Evolutionary conservation across 2,329 filamentous ascomycete genomes (phyloP).

Genomic region (Gaeumannomyces sp.): DNA sequence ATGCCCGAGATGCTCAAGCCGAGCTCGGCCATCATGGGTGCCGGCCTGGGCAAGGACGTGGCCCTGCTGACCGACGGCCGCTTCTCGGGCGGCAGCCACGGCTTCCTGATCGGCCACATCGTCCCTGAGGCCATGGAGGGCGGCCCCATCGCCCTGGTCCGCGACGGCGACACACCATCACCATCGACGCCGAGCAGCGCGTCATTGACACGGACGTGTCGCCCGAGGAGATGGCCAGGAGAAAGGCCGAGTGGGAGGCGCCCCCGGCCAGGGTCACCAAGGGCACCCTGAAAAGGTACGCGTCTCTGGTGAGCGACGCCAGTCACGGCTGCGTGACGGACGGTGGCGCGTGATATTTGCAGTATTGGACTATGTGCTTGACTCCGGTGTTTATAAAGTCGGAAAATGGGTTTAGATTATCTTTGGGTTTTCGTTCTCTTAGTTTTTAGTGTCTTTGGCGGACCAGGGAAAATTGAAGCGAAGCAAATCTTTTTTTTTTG

Average conservation of each 20-base stretch:
- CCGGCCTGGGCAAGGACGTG: slow-evolving; percentile 70
- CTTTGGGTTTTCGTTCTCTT: not conserved
- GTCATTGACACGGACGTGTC: slow-evolving; percentile 62
- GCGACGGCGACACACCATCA: slow-evolving; percentile 74
- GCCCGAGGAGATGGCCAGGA: slow-evolving; percentile 55
- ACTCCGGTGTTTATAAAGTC: not conserved
- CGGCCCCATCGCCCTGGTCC: slow-evolving; percentile 76
- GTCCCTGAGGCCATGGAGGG: slow-evolving; percentile 83
- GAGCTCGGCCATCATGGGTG: slow-evolving; percentile 88
- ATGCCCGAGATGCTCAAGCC: slow-evolving; percentile 96
- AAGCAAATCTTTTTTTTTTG: slow-evolving; percentile 1
- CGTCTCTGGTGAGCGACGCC: slow-evolving; percentile 50
- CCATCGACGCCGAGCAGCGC: slow-evolving; percentile 73
- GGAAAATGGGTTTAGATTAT: not conserved
- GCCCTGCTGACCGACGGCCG: slow-evolving; percentile 69
- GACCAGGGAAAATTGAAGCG: not conserved
- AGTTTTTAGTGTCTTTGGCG: not conserved
- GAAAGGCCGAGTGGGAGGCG: slow-evolving; percentile 55
- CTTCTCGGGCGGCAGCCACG: slow-evolving; percentile 77
- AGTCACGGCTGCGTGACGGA: slow-evolving; percentile 56
- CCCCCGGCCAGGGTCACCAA: slow-evolving; percentile 53
- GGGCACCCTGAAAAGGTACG: slow-evolving; percentile 68
- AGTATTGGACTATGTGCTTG: not conserved
- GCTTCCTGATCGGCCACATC: slow-evolving; percentile 82
- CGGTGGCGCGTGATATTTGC: slow-evolving; percentile 20